Conservation (phyloP, 306 rosid species). For the Fagus crenata region DNA sequence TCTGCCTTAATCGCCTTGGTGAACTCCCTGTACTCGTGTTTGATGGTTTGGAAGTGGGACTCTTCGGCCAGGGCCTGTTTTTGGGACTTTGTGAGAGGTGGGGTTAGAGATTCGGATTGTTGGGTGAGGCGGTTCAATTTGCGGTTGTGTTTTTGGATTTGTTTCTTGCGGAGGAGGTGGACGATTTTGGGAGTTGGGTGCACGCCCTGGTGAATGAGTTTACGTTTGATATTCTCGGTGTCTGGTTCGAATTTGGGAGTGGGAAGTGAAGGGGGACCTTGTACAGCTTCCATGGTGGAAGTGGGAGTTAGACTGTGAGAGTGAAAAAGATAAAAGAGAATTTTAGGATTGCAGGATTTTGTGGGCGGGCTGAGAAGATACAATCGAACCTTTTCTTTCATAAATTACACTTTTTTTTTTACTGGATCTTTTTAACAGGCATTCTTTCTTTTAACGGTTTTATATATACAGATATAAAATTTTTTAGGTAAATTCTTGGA, state of each 20-base stretch:
- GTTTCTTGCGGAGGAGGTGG: constrained; percentile 79
- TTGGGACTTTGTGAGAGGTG: constrained; percentile 48
- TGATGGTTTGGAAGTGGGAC: constrained; percentile 48
- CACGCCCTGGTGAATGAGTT: constrained; percentile 54
- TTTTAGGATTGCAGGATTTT: no score
- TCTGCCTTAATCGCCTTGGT: constrained; percentile 42
- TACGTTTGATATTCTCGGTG: constrained; percentile 53
- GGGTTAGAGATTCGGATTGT: constrained; percentile 19
- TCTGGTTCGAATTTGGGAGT: constrained; percentile 58
- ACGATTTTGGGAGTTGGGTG: constrained; percentile 69
- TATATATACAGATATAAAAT: no score
- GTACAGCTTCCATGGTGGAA: constrained; percentile 61
- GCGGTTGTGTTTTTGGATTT: constrained; percentile 76
- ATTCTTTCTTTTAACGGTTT: no score
- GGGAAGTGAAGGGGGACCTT: constrained; percentile 28
- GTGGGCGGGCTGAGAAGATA: no score
- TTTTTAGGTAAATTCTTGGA: no score
- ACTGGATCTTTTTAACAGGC: no score
- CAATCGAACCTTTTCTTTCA: no score
- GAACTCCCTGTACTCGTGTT: constrained; percentile 58
- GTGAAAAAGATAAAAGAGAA: no score
- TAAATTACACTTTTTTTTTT: no score
- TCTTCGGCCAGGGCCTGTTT: constrained; percentile 49
- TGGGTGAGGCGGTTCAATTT: constrained; percentile 44
- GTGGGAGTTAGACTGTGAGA: not conserved